A percentile compares a stretch with the other conserved stretches of the same genome.
These are phyloP conservation scores for Eucalyptus albens DNA, from an alignment of 345 rosid species.

Conservation along the genomic window DNA sequence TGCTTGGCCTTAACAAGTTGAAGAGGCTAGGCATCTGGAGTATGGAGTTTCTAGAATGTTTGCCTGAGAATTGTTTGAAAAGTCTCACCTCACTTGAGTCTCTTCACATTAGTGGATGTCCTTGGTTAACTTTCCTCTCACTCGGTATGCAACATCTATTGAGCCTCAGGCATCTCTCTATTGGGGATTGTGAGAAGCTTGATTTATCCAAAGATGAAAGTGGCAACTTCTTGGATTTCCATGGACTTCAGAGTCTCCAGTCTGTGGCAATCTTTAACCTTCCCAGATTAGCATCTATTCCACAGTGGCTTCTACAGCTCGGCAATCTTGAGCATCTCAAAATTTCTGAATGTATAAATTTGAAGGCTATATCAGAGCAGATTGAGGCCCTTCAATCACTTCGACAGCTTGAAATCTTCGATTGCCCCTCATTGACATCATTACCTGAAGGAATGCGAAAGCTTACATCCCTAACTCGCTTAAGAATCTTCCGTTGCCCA, in stretches of 20 bases:
- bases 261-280: rapidly evolving
- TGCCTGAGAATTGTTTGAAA: not conserved
- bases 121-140: not conserved
- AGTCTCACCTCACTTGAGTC: not conserved
- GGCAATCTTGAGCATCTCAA: not conserved
- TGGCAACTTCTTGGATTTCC: not conserved
- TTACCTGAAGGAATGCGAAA: not conserved
- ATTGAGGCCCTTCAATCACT: no score
- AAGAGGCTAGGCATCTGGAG: rapidly evolving
- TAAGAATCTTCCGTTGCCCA: rapidly evolving
- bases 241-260: not conserved
- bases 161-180: not conserved
- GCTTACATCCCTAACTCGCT: not conserved
- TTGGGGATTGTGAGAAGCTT: not conserved
- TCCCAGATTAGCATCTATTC: not conserved
- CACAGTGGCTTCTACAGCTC: not conserved
- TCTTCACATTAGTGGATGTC: not conserved
- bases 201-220: not conserved
- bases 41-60: not conserved
- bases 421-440: not conserved
- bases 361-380: no score
- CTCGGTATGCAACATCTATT: not conserved
- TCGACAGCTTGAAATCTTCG: no score
- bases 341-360: rapidly evolving
- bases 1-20: not conserved